Percentiles rank a stretch among this genome's conserved stretches.
Evolutionary conservation across 2,329 filamentous ascomycete species (phyloP).

Genomic region (Elsinoe batatas): DNA sequence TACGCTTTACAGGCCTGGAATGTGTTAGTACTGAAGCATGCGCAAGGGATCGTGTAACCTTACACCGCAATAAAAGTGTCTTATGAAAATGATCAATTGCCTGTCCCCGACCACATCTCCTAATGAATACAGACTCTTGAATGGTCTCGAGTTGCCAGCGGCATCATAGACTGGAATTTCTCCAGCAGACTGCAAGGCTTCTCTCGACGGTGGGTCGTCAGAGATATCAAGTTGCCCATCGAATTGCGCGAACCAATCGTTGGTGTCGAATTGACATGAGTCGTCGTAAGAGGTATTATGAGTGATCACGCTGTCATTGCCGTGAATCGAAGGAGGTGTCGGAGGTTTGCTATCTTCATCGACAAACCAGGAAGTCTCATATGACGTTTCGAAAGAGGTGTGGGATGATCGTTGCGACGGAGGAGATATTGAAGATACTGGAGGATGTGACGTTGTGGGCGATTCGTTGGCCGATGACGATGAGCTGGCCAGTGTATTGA

Average conservation of each 20-base stretch:
- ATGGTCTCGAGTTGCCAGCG: constrained; percentile 49
- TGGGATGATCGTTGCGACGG: constrained; percentile 8
- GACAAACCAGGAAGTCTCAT: constrained; percentile 10
- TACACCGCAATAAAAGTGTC: constrained; percentile 34
- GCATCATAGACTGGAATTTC: constrained; percentile 47
- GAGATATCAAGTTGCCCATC: constrained; percentile 23
- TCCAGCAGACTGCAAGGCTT: constrained; percentile 24
- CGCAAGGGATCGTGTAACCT: neutral
- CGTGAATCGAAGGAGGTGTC: neutral
- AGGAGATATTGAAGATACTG: neutral
- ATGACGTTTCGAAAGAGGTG: constrained; percentile 9
- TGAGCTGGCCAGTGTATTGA: neutral
- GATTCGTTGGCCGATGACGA: constrained; percentile 10
- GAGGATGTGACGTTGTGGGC: neutral
- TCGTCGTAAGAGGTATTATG: neutral
- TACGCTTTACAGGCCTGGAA: constrained; percentile 29
- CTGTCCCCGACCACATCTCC: constrained; percentile 28
- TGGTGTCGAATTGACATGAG: constrained; percentile 17
- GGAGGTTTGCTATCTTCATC: constrained; percentile 6
- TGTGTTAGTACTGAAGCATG: neutral
- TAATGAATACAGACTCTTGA: constrained; percentile 53
- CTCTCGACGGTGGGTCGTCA: constrained; percentile 27
- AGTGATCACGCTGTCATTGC: neutral
- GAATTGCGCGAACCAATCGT: constrained; percentile 29
- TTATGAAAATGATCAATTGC: constrained; percentile 32